Percentiles rank a stretch among this genome's conserved stretches.
Evolutionary conservation across 2,329 filamentous ascomycete genomes (phyloP).

Genomic region (Trichoderma koningii): DNA sequence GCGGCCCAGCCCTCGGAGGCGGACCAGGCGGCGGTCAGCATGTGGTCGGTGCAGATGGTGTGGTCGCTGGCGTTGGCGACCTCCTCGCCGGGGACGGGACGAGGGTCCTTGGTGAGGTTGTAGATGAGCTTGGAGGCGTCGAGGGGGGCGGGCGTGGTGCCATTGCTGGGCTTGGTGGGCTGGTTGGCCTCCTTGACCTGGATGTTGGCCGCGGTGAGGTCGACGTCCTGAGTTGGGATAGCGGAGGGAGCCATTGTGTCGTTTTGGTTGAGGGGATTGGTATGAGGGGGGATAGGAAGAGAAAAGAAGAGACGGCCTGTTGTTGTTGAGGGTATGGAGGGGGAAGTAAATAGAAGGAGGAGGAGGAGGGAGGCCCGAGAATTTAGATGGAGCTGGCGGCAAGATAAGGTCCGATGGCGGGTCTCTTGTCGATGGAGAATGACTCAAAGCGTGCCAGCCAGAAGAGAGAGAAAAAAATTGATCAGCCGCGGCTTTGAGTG

Average conservation of each 20-base stretch:
- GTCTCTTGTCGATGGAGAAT: conserved; percentile 17
- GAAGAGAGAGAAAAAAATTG: background rate
- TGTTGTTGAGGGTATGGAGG: background rate
- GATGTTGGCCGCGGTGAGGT: conserved; percentile 56
- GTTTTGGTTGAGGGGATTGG: background rate
- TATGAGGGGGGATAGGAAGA: background rate
- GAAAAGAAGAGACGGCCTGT: background rate
- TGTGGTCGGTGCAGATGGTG: conserved; percentile 79
- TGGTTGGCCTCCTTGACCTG: conserved; percentile 50
- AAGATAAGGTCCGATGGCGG: conserved; percentile 20
- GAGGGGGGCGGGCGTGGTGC: conserved; percentile 57
- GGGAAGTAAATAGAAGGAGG: background rate
- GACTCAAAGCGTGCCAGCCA: conserved; percentile 7
- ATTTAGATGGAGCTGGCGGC: conserved; percentile 3
- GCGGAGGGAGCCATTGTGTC: conserved; percentile 53
- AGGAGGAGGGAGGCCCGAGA: conserved; percentile 2
- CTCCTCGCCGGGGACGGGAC: conserved; percentile 55
- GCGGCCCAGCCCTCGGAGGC: conserved; percentile 67
- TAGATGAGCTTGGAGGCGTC: conserved; percentile 64
- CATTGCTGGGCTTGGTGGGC: conserved; percentile 36
- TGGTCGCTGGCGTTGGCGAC: conserved; percentile 50
- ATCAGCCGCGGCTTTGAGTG: background rate
- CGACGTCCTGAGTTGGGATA: conserved; percentile 49
- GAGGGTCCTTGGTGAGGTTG: conserved; percentile 53
- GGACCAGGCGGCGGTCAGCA: conserved; percentile 75